Conservation (phyloP, 495 filamentous ascomycete species). For the Annulohypoxylon maeteangense region DNA sequence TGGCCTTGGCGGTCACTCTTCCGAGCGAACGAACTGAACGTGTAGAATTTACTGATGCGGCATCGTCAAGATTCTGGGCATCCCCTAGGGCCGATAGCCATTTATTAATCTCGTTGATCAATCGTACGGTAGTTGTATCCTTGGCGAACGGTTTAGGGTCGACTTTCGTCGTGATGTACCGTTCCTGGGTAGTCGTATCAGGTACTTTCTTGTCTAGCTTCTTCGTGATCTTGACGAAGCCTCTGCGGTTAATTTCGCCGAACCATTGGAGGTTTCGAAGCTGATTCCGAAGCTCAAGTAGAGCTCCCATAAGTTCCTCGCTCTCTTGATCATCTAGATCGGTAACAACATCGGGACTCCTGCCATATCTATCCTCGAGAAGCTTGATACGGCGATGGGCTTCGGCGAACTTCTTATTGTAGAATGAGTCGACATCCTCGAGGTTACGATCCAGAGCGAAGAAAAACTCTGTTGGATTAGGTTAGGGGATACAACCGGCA, state of each 20-base stretch:
- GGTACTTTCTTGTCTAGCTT: slow-evolving; percentile 94
- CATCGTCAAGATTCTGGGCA: slow-evolving; percentile 74
- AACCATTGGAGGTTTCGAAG: slow-evolving; percentile 96
- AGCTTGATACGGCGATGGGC: slow-evolving; percentile 82
- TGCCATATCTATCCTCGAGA: slow-evolving; percentile 84
- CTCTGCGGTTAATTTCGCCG: slow-evolving; percentile 92
- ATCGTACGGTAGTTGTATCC: slow-evolving; percentile 69
- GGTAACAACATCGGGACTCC: slow-evolving; percentile 58
- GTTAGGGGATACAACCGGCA: slow-evolving; percentile 46
- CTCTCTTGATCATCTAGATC: slow-evolving; percentile 75
- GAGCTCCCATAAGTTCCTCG: slow-evolving; percentile 87
- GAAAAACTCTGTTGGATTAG: slow-evolving; percentile 78
- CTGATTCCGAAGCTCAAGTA: slow-evolving; percentile 87
- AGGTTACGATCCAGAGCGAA: slow-evolving; percentile 94
- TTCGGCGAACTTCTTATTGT: slow-evolving; percentile 92
- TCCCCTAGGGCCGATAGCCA: slow-evolving; percentile 88
- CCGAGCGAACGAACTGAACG: slow-evolving; percentile 77
- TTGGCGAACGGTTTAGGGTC: slow-evolving; percentile 85
- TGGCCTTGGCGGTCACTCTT: slow-evolving; percentile 73
- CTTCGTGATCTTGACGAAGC: slow-evolving; percentile 98
- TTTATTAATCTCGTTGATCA: slow-evolving; percentile 83
- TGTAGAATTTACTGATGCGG: slow-evolving; percentile 64
- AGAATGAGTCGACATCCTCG: slow-evolving; percentile 93
- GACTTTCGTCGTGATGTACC: slow-evolving; percentile 88
- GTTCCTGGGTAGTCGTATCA: slow-evolving; percentile 75